A percentile compares a stretch with the other conserved stretches of the same genome.
Conservation (phyloP, 441 rosid species). For the Eruca vesicaria region DNA sequence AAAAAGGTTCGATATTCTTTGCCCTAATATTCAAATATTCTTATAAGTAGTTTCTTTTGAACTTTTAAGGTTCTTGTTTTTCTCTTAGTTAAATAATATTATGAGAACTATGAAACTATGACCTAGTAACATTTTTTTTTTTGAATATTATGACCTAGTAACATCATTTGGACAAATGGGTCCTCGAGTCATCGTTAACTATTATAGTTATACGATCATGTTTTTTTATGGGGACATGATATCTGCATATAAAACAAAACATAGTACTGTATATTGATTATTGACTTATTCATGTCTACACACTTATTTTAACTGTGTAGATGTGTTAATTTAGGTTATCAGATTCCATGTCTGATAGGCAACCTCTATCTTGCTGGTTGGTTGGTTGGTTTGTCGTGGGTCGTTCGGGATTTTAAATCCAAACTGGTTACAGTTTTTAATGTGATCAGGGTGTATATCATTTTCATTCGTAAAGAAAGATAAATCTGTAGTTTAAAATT, state of each 20-base stretch:
- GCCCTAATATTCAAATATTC: neutral
- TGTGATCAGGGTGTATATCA: too few relatives aligned
- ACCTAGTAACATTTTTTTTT: neutral
- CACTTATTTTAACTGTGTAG: neutral
- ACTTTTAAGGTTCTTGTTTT: conserved; percentile 13
- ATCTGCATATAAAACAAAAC: conserved; percentile 1
- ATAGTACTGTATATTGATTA: too few relatives aligned
- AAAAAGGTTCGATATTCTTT: conserved; percentile 45
- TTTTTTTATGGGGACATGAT: neutral
- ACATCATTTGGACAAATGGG: neutral
- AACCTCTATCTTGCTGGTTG: neutral
- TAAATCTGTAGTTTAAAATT: too few relatives aligned
- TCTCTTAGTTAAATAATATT: conserved; percentile 2
- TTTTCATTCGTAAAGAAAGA: too few relatives aligned
- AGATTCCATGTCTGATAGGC: neutral
- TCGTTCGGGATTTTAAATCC: neutral
- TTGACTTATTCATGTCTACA: neutral
- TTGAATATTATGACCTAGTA: neutral
- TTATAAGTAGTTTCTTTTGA: neutral
- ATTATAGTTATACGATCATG: neutral
- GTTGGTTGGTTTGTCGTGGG: neutral
- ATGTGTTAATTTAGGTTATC: neutral
- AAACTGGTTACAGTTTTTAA: neutral
- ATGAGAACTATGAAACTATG: neutral
- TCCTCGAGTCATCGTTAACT: neutral